Conservation (phyloP, 1,284 basidiomycete species). For the Ganoderma lucidum region DNA sequence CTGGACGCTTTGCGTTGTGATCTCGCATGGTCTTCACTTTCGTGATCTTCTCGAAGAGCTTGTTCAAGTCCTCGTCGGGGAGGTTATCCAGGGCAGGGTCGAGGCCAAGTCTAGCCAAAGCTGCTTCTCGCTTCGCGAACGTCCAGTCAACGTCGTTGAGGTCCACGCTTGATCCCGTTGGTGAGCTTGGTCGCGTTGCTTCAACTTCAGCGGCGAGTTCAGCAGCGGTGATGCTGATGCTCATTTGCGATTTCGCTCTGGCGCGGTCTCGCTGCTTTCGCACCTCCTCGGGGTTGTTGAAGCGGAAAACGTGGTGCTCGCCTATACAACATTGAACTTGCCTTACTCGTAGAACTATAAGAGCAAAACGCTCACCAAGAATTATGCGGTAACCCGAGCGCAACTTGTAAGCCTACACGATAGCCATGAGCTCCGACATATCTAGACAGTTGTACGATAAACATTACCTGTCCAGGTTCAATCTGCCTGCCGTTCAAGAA, state of each 20-base stretch:
- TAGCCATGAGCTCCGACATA: slow-evolving; percentile 14
- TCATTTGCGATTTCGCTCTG: slow-evolving; percentile 72
- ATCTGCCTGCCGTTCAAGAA: slow-evolving; percentile 95
- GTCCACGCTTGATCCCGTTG: slow-evolving; percentile 69
- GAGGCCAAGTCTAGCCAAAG: slow-evolving; percentile 81
- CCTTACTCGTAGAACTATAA: not conserved
- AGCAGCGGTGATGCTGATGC: slow-evolving; percentile 66
- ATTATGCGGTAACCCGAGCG: slow-evolving; percentile 96
- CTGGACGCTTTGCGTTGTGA: slow-evolving; percentile 77
- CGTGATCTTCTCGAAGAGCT: slow-evolving; percentile 90
- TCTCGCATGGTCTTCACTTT: slow-evolving; percentile 92
- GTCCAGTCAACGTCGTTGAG: slow-evolving; percentile 90
- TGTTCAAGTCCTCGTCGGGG: slow-evolving; percentile 93
- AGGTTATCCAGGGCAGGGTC: slow-evolving; percentile 91
- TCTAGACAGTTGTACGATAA: not conserved
- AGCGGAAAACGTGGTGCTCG: slow-evolving; percentile 97
- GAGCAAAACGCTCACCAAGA: slow-evolving; percentile 62
- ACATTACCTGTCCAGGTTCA: slow-evolving; percentile 70
- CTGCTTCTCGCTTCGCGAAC: slow-evolving; percentile 92
- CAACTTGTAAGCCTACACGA: slow-evolving; percentile 74
- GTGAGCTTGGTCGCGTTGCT: slow-evolving; percentile 81
- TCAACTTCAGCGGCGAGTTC: slow-evolving; percentile 62
- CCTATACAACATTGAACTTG: slow-evolving; percentile 54
- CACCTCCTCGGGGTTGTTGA: slow-evolving; percentile 96
- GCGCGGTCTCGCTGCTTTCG: slow-evolving; percentile 87